phyloP scores from a whole-genome alignment of 306 rosid species.

The Prunus dulcis region DNA sequence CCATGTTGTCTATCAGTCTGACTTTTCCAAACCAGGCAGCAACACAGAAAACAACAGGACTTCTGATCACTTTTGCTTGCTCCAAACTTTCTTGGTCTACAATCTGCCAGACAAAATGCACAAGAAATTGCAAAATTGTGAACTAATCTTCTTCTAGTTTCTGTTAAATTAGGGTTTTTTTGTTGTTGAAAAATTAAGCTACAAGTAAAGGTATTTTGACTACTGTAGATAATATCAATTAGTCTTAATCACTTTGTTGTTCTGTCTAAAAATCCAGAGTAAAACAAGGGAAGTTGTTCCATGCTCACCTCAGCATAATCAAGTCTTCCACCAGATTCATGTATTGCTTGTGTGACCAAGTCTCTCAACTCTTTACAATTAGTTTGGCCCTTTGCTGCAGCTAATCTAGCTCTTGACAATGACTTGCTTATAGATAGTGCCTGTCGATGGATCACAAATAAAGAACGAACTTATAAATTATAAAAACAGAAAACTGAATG shows the following conservation, averaged over 20 bases:
- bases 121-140: neutral
- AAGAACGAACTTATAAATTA: neutral
- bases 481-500: neutral
- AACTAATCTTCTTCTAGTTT: neutral
- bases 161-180: neutral
- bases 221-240: too few species aligned
- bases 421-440: conserved; percentile 77
- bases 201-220: too few species aligned
- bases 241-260: too few species aligned
- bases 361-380: conserved; percentile 51
- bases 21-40: conserved; percentile 91
- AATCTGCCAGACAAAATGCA: conserved; percentile 42
- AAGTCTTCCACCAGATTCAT: conserved; percentile 73
- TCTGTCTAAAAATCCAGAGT: too few species aligned
- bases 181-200: too few species aligned
- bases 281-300: neutral
- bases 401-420: conserved; percentile 55
- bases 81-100: conserved; percentile 68
- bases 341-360: conserved; percentile 41
- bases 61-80: conserved; percentile 53
- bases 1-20: conserved; percentile 78
- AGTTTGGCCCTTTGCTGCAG: conserved; percentile 60
- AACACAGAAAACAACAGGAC: conserved; percentile 73
- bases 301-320: conserved; percentile 84
- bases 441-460: conserved; percentile 32